Base-by-base conservation (phyloP, 176 grass and related monocot genomes). In the Typha latifolia region DNA sequence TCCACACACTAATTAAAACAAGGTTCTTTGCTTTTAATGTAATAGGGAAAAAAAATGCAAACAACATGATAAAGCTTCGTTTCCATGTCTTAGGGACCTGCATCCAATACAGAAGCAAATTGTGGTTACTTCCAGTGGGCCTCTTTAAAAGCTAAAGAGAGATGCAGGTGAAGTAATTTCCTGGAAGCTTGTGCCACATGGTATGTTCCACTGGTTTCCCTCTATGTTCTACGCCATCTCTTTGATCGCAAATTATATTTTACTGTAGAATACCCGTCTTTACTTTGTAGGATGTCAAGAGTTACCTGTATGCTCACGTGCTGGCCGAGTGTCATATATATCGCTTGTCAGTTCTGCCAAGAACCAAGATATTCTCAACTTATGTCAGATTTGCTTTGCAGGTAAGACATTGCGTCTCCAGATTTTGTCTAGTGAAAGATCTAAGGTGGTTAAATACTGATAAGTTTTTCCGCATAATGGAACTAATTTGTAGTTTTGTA, bases 51-150 rank as follows among this genome's bases (percentile, higher is more conserved):
- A 12, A 61, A 19, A n/a, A 0, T 18, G 12, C 72, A 19, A 63
- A 50, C 29, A 20, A 47, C 48, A 14, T 66, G 47, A 84, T 13
- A 10, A 43, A 43, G 37, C 0, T 34, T 34, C 13, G 3, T 14
- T 63, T 69, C 24, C 51, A 55, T 84, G 62, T 76, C 26, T 23
- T 65, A 96, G 93, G 88, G 93, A 70, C 93, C 88, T 80, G 67
- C 85, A 49, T 86, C 85, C 53, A 96, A 91, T 80, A 75, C 55
- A 74, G 92, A 91, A 89, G 88, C 88, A 15, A 96, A 91, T 78
- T 91, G 93, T 76, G 82, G 82, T 55, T 74, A 89, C 69, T 96
- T 96, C 61, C 92, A 91, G 49, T 96, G 92, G 92, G 82, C 85
- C 27, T 77, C 88, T 84, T 61, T 84, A 32, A 91, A 89, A 78